Conservation (phyloP, 148 eudicot species). For the Fagopyrum esculentum region DNA sequence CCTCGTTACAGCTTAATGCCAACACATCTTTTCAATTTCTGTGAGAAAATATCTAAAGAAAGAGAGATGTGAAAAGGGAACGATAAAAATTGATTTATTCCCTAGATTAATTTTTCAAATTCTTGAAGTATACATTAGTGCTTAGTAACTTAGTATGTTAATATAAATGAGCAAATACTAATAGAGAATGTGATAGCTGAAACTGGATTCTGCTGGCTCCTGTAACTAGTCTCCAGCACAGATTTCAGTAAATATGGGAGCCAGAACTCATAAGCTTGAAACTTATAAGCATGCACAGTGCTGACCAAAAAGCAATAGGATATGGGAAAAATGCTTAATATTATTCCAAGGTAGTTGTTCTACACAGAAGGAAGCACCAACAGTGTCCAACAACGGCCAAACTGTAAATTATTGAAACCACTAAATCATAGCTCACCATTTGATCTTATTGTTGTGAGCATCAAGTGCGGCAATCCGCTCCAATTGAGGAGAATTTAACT, state of each 20-base stretch:
- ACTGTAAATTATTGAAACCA: not conserved
- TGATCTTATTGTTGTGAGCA: conserved; percentile 58
- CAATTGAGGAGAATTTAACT: conserved; percentile 85
- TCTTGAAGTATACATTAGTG: not conserved
- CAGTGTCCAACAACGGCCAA: not conserved
- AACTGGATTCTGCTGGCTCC: not conserved
- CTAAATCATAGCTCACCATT: conserved; percentile 43
- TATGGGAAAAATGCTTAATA: not conserved
- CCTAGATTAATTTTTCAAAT: not conserved
- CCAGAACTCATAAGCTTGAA: not conserved
- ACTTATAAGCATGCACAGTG: not conserved
- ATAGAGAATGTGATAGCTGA: not conserved
- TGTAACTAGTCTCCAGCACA: not conserved
- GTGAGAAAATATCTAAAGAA: not conserved
- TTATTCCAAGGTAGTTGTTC: not conserved
- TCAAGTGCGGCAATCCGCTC: conserved; percentile 81
- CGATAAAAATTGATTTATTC: not conserved
- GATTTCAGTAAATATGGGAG: not conserved
- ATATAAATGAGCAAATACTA: not conserved
- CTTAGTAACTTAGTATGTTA: not conserved
- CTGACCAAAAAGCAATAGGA: not conserved
- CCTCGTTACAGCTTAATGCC: not conserved
- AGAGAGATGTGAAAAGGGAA: not conserved
- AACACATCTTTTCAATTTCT: not conserved
- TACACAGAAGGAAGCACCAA: not conserved